Evolutionary conservation across 768 basidiomycete species (phyloP), one percentile per base, ranked within the genome.

Genomic region (Rhizopogon sp.): DNA sequence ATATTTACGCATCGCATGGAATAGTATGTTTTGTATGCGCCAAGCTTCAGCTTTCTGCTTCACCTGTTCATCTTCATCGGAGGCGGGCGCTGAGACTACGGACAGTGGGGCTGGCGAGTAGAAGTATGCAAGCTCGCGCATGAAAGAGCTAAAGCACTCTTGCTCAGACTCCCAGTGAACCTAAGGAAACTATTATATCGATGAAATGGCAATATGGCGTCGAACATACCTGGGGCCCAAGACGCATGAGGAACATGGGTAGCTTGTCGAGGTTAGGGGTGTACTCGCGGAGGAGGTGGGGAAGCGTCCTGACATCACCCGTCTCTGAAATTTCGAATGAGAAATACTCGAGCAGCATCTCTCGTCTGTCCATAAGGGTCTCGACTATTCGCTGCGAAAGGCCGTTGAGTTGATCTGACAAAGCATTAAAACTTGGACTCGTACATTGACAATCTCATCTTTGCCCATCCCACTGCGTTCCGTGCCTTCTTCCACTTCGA

Each of bases 281-380:
- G 65, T 91, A 98, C 42, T 90, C 93, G 47, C 83, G 79, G 42
- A 98, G 76, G 10, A 99, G 74, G 45, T 94, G 75, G 0, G 97
- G 97, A 11, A 99, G 65, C 54, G 80, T 83, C 61, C 87, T 80
- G n/a, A 98, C 71, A 22, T 74, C 66, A 1, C 91, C 94, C 2
- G 79, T 72, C 0, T 78, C 73, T 6, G 82, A 79, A 58, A 99
- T 87, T 25, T 71, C 70, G 17, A 98, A 70, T 1, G 85, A 87
- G 66, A 98, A 98, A 70, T 99, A 98, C 58, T 98, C 97, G 1
- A 81, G 74, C 3, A 98, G 75, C 95, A 99, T 98, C 3, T 87
- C 87, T 8, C 87, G 79, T 11, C 81, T 76, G 3, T 73, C 65
- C 53, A 83, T 72, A 2, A 93, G 70, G 5, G 80, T 80, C n/a